Base-by-base conservation (phyloP, 2,329 filamentous ascomycete genomes). In the Hyphodiscus sp. region DNA sequence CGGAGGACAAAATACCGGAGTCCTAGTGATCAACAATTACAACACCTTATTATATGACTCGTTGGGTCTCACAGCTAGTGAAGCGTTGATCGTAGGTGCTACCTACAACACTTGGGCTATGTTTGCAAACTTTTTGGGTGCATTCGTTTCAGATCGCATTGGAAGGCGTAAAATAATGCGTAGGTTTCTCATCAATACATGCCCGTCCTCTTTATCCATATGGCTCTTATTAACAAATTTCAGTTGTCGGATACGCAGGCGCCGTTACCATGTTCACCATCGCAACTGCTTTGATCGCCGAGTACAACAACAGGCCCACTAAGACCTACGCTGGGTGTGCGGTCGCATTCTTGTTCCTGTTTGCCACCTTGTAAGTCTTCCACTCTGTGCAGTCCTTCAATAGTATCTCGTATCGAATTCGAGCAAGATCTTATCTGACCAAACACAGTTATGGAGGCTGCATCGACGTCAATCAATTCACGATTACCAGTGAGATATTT, bases 391-490 rank as follows among this genome's bases (percentile, higher is more conserved):
- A 26, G 3, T 8, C 23, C 41, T 20, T 48, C 33, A 18, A 49
- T 29, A 38, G n/a, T n/a, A 16, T 9, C n/a, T 10, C 20, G 7
- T 52, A n/a, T n/a, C 20, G 18, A 19, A 11, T 41, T n/a, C 20
- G 16, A 11, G 16, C 4, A 38, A 20, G 16, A 20, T n/a, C 9
- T 46, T 30, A 45, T 23, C 19, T 46, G 7, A 29, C 23, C 18
- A 20, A 9, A 29, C 13, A 46, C 19, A 56, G 54, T 48, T 56
- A 56, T 20, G 54, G 47, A 16, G 33, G 46, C 6, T 51, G 47
- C 45, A 56, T 56, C 23, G 54, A 56, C 19, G 51, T 56, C 19
- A 56, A 56, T 20, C 51, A 54, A 41, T 53, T 45, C 48, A 56
- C 51, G 4, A 45, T 56, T 38, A 45, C 47, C 10, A 41, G 47